A percentile compares a stretch with the other conserved stretches of the same genome.
Conservation (phyloP, 2,329 filamentous ascomycete genomes). For the Juglanconis oblonga region DNA sequence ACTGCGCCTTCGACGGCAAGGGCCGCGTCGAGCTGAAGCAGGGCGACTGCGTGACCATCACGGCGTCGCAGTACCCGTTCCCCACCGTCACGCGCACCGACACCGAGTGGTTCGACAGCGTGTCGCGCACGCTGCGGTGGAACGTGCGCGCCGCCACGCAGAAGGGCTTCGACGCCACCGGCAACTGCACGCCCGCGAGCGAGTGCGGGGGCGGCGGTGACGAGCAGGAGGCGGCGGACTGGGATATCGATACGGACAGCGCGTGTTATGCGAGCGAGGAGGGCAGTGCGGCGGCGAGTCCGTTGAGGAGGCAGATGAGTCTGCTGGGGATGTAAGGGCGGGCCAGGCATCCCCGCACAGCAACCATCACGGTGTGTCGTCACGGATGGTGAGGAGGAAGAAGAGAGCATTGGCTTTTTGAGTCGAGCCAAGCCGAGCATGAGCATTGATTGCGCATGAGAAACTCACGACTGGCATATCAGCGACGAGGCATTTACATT, state of each 20-base stretch:
- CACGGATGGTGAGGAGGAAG: neutral
- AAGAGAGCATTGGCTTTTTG: neutral
- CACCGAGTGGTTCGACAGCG: slow-evolving; percentile 95
- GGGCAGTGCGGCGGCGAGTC: slow-evolving; percentile 64
- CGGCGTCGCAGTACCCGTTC: slow-evolving; percentile 94
- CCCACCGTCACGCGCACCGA: slow-evolving; percentile 88
- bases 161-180: slow-evolving; percentile 71
- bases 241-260: slow-evolving; percentile 93
- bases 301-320: slow-evolving; percentile 71
- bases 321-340: slow-evolving; percentile 56
- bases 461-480: neutral
- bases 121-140: slow-evolving; percentile 89
- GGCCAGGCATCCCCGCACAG: neutral
- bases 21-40: slow-evolving; percentile 88
- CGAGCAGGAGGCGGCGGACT: slow-evolving; percentile 59
- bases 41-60: slow-evolving; percentile 94
- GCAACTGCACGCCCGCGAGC: slow-evolving; percentile 32
- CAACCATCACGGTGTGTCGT: neutral
- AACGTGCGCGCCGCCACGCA: slow-evolving; percentile 90
- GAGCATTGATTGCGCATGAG: neutral
- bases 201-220: slow-evolving; percentile 46
- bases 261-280: slow-evolving; percentile 71
- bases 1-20: slow-evolving; percentile 97
- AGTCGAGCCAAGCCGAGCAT: neutral
- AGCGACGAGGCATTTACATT: neutral